phyloP scores from a whole-genome alignment of 176 grass and related monocot species.

The Juncus effusus region DNA sequence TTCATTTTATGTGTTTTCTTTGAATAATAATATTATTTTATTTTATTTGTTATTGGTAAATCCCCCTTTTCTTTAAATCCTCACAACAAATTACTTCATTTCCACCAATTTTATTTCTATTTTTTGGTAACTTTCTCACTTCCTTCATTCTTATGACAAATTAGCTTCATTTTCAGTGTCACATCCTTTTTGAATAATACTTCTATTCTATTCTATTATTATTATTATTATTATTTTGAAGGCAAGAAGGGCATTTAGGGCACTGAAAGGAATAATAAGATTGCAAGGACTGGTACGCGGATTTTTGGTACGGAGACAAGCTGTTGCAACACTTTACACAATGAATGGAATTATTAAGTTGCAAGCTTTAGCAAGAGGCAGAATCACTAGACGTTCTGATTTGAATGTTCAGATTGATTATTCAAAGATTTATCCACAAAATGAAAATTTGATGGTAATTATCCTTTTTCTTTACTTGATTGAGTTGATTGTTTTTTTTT shows the following conservation, averaged over 20 bases:
- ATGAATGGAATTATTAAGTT: constrained; percentile 74
- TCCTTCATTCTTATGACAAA: not conserved
- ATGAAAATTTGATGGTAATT: constrained; percentile 20
- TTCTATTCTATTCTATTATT: not conserved
- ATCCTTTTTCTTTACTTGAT: not conserved
- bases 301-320: constrained; percentile 88
- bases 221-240: constrained; percentile 21
- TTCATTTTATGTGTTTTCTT: not conserved
- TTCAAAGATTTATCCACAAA: constrained; percentile 30
- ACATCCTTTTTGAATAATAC: not conserved
- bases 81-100: no score
- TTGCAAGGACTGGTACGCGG: constrained; percentile 80
- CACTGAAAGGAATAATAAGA: constrained; percentile 72
- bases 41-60: not conserved
- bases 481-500: not conserved
- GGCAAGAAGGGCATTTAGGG: constrained; percentile 73
- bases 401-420: constrained; percentile 22
- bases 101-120: not conserved
- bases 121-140: not conserved
- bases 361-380: constrained; percentile 65
- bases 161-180: not conserved
- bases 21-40: not conserved
- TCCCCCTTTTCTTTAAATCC: no score
- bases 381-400: constrained; percentile 45
- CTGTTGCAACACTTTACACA: constrained; percentile 62